These are phyloP conservation scores for Aspergillus tanneri DNA, from an alignment of 2,329 filamentous ascomycete genomes.

Conservation along the genomic window DNA sequence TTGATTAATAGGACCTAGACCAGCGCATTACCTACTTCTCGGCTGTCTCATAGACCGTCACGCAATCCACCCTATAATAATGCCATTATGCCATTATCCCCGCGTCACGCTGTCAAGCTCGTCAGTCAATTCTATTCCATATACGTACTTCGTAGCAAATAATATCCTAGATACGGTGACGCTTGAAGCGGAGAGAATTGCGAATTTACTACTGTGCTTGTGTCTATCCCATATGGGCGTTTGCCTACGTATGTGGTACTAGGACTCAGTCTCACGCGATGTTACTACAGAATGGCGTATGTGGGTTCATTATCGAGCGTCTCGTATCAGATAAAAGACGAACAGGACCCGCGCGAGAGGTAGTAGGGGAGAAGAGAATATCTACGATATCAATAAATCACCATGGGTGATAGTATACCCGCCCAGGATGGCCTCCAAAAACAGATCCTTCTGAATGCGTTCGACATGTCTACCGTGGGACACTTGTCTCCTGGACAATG, in stretches of 20 bases:
- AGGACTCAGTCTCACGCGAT: conserved; percentile 13
- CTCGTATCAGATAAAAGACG: conserved; percentile 9
- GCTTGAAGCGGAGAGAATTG: conserved; percentile 22
- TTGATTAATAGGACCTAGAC: no score
- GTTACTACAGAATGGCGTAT: conserved; percentile 15
- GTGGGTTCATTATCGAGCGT: background rate
- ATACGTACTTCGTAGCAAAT: background rate
- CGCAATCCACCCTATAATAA: conserved; percentile 12
- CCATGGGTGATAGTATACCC: conserved; percentile 20
- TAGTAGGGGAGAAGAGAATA: background rate
- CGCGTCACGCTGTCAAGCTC: background rate
- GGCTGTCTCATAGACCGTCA: conserved; percentile 2
- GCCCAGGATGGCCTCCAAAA: conserved; percentile 39
- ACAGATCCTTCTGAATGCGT: conserved; percentile 62
- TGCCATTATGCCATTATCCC: conserved; percentile 3
- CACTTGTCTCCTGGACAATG: conserved; percentile 66
- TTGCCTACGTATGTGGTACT: background rate
- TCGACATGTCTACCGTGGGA: conserved; percentile 65
- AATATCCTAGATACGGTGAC: conserved; percentile 8
- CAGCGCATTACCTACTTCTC: no score
- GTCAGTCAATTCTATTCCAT: background rate
- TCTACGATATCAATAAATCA: background rate
- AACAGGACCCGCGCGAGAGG: no score
- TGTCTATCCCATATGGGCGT: background rate
- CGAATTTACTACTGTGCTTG: conserved; percentile 15